These are phyloP conservation scores for Ophioceras dolichostomum DNA, from an alignment of 2,329 filamentous ascomycete genomes.

Conservation along the genomic window DNA sequence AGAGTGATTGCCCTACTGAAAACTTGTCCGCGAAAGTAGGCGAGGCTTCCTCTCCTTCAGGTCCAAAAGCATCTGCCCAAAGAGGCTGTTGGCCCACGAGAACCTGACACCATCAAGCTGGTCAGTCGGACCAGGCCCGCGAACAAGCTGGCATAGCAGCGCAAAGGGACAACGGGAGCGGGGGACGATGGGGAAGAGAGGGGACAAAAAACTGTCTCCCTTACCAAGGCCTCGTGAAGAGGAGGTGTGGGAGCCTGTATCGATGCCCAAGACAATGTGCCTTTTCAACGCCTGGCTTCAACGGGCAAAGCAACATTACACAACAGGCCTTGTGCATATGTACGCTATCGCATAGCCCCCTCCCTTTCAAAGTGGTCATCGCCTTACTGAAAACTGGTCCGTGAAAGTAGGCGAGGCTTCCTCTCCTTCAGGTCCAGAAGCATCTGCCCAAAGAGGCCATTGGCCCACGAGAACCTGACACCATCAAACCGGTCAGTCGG, in stretches of 20 bases:
- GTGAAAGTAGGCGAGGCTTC: slow-evolving; percentile 54
- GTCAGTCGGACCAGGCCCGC: no score
- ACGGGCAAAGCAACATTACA: no score
- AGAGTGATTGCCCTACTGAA: slow-evolving; percentile 29
- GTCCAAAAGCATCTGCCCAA: slow-evolving; percentile 70
- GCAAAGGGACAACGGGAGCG: neutral
- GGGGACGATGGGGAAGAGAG: no score
- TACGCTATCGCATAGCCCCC: no score
- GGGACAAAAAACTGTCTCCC: neutral
- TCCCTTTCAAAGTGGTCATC: no score
- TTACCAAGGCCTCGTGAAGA: slow-evolving; percentile 42
- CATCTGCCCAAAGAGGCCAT: slow-evolving; percentile 77
- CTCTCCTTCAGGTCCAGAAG: slow-evolving; percentile 62
- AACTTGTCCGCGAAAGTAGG: slow-evolving; percentile 42
- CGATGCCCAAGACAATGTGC: no score
- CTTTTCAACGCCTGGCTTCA: no score
- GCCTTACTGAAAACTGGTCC: slow-evolving; percentile 32
- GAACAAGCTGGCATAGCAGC: no score
- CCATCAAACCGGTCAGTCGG: slow-evolving; percentile 7
- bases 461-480: slow-evolving; percentile 77
- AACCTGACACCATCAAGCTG: slow-evolving; percentile 47
- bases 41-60: slow-evolving; percentile 61
- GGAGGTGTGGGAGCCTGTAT: no score
- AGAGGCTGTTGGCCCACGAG: slow-evolving; percentile 82
- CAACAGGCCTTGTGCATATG: no score